Evolutionary conservation across 1,284 basidiomycete species (phyloP).

Genomic region (Coniophora puteana): DNA sequence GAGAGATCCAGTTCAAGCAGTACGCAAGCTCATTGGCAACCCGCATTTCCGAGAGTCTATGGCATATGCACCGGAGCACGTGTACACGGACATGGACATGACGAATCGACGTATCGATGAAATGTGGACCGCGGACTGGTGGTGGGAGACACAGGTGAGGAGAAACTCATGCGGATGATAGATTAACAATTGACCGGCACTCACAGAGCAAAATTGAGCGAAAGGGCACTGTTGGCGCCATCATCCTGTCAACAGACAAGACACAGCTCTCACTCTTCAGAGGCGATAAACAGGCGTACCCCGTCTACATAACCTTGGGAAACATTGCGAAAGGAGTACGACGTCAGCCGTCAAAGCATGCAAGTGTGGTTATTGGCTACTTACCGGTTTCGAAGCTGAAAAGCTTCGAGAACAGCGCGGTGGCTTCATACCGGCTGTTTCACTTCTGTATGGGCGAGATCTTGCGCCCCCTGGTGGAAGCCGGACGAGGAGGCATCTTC

Average conservation of each 20-base stretch:
- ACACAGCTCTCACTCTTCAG: slow-evolving; percentile 32
- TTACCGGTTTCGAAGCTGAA: slow-evolving; percentile 15
- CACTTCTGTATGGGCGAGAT: slow-evolving; percentile 19
- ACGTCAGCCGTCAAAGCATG: slow-evolving; percentile 8
- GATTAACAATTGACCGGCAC: too few relatives aligned
- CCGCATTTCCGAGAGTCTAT: slow-evolving; percentile 11
- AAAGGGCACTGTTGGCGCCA: slow-evolving; percentile 26
- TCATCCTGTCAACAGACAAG: slow-evolving; percentile 38
- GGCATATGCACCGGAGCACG: slow-evolving; percentile 14
- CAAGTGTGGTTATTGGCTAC: slow-evolving; percentile 14
- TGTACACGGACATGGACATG: slow-evolving; percentile 9
- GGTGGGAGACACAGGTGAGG: slow-evolving; percentile 25
- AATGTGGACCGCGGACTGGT: slow-evolving; percentile 25
- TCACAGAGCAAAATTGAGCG: slow-evolving; percentile 20
- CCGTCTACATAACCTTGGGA: slow-evolving; percentile 36
- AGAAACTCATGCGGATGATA: slow-evolving; percentile 5
- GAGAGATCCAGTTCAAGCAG: slow-evolving; percentile 24
- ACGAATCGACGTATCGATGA: slow-evolving; percentile 14
- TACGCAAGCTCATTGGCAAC: slow-evolving; percentile 25
- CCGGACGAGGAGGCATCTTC: slow-evolving; percentile 16
- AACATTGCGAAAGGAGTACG: slow-evolving; percentile 26
- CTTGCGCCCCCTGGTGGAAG: slow-evolving; percentile 14
- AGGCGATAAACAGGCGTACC: slow-evolving; percentile 35
- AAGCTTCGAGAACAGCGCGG: slow-evolving; percentile 3
- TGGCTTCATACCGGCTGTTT: slow-evolving; percentile 18